Conservation (phyloP, 192 early-diverging fungal genomes). For the Coemansia brasiliensis region DNA sequence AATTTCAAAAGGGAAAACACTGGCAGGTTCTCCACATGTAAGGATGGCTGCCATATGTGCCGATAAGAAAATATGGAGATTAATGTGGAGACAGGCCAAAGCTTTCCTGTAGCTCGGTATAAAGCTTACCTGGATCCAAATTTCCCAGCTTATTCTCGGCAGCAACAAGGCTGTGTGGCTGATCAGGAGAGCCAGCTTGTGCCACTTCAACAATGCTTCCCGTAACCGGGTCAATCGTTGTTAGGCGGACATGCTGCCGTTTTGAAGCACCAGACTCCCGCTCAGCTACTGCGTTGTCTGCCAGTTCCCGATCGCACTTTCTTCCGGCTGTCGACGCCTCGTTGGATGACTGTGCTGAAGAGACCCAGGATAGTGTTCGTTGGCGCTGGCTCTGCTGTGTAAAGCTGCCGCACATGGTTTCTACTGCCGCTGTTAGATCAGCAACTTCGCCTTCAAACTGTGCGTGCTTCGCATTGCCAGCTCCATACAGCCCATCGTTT, state of each 20-base stretch:
- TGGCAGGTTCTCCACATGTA: too few relatives aligned
- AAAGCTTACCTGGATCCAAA: slow-evolving; percentile 44
- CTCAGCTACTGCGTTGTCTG: not conserved
- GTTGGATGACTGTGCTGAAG: slow-evolving; percentile 23
- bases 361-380: slow-evolving; percentile 44
- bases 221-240: slow-evolving; percentile 48
- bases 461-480: not conserved
- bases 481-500: not conserved
- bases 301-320: not conserved
- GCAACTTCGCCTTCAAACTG: not conserved
- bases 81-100: too few relatives aligned
- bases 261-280: slow-evolving; percentile 4
- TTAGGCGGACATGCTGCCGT: slow-evolving; percentile 37
- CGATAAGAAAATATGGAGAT: too few relatives aligned
- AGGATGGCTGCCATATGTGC: too few relatives aligned
- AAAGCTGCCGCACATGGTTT: slow-evolving; percentile 25
- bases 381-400: slow-evolving; percentile 22
- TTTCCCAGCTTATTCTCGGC: too few relatives aligned
- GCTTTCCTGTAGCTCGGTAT: not conserved
- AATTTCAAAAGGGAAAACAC: too few relatives aligned
- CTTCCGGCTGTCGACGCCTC: slow-evolving; percentile 7
- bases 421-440: slow-evolving; percentile 6
- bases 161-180: slow-evolving; percentile 3
- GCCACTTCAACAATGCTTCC: slow-evolving; percentile 20
- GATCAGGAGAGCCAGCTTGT: not conserved